phyloP scores from a whole-genome alignment of 2,329 filamentous ascomycete species.

The Microascus cirrosus region DNA sequence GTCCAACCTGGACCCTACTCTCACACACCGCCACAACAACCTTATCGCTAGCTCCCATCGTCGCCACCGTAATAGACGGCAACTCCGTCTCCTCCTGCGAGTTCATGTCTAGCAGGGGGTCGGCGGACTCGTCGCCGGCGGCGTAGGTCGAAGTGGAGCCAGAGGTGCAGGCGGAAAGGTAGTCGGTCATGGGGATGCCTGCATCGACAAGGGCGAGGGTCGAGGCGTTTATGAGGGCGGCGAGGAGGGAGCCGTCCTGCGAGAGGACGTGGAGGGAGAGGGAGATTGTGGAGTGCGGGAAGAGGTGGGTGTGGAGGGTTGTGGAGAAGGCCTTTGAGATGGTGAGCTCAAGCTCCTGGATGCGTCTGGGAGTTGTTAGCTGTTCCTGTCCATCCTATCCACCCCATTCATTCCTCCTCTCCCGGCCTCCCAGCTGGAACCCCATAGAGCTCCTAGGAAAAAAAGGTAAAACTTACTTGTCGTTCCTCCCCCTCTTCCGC shows the following conservation, averaged over 20 bases:
- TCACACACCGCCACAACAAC: conserved; percentile 78
- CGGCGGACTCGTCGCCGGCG: conserved; percentile 55
- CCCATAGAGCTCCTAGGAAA: not conserved
- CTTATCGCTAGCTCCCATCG: conserved; percentile 61
- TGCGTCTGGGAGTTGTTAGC: conserved; percentile 43
- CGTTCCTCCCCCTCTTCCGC: conserved; percentile 61
- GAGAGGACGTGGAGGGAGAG: conserved; percentile 80
- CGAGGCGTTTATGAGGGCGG: conserved; percentile 80
- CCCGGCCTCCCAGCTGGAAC: not conserved
- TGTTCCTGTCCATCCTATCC: not conserved
- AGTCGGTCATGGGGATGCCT: conserved; percentile 89
- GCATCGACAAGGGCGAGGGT: conserved; percentile 90
- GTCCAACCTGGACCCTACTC: conserved; percentile 69
- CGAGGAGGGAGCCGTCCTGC: conserved; percentile 82
- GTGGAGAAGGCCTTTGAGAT: conserved; percentile 67
- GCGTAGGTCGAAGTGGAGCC: conserved; percentile 63
- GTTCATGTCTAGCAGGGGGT: conserved; percentile 73
- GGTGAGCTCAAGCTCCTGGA: conserved; percentile 69
- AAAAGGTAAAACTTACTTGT: conserved; percentile 50
- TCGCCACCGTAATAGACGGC: conserved; percentile 78
- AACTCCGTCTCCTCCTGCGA: conserved; percentile 75
- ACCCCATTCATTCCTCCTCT: not conserved
- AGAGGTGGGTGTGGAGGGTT: conserved; percentile 75
- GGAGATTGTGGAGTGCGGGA: conserved; percentile 75
- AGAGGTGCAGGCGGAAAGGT: conserved; percentile 78